Evolutionary conservation across 164 flowering plant genomes (phyloP).

Genomic region (Magnolia kwangsiensis): DNA sequence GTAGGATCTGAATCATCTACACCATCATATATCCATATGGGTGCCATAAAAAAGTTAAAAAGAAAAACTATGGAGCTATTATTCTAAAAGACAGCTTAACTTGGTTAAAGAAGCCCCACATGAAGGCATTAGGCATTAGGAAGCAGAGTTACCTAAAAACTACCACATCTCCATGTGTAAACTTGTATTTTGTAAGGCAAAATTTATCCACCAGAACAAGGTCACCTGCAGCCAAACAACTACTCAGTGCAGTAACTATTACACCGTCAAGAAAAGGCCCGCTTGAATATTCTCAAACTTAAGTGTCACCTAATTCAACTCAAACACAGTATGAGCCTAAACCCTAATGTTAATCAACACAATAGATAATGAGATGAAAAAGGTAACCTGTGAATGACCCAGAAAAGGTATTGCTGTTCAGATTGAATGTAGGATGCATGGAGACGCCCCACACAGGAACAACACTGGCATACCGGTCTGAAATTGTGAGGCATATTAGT

Average conservation of each 20-base stretch:
- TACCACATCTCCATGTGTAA: constrained; percentile 77
- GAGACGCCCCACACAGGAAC: constrained; percentile 60
- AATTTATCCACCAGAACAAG: constrained; percentile 67
- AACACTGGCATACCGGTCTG: constrained; percentile 64
- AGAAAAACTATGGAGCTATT: background rate
- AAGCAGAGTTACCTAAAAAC: constrained; percentile 48
- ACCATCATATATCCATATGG: background rate
- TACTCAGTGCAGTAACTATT: constrained; percentile 1
- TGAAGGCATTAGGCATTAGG: background rate
- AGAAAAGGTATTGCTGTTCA: constrained; percentile 19
- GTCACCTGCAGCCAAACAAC: constrained; percentile 59
- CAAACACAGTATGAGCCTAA: background rate
- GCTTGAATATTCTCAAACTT: background rate
- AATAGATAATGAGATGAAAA: background rate
- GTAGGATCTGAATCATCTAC: background rate
- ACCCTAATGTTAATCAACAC: background rate
- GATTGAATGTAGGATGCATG: constrained; percentile 82
- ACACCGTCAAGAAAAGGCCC: background rate
- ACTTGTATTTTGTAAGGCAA: constrained; percentile 68
- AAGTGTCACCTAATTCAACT: background rate
- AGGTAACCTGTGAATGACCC: constrained; percentile 33
- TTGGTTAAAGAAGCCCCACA: background rate
- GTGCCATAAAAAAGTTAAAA: background rate
- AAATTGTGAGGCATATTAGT: constrained; percentile 53
- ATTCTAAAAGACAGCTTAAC: background rate